Evolutionary conservation across 345 rosid species (phyloP).

Genomic region (Lagerstroemia speciosa): DNA sequence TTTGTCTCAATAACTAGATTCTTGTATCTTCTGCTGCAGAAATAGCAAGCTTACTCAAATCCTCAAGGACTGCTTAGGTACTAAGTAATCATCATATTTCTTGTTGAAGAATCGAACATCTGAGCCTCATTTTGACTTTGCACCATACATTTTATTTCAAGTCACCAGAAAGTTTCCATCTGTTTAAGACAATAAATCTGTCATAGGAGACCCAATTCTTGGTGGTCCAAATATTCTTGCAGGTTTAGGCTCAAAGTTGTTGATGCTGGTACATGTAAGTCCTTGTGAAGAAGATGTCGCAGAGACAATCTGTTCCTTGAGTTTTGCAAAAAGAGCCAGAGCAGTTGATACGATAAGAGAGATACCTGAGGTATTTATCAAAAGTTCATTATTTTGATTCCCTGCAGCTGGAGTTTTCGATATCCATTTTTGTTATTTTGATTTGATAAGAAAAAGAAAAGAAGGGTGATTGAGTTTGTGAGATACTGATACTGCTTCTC

Average conservation of each 20-base stretch:
- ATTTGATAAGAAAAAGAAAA: background rate
- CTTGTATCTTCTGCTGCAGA: slow-evolving; percentile 45
- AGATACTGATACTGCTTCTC: slow-evolving; percentile 3
- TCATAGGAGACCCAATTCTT: background rate
- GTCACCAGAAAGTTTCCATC: slow-evolving; percentile 1
- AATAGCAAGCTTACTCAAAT: slow-evolving; percentile 96
- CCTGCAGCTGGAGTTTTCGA: background rate
- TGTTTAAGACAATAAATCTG: background rate
- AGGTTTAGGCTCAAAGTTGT: slow-evolving; percentile 73
- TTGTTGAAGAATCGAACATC: background rate
- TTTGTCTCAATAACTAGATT: background rate
- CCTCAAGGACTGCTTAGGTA: slow-evolving; percentile 91
- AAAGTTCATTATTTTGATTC: background rate
- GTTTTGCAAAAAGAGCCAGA: slow-evolving; percentile 81
- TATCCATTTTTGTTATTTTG: slow-evolving; percentile 6
- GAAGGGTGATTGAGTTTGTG: background rate
- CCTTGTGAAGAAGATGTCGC: slow-evolving; percentile 65
- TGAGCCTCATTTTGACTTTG: background rate
- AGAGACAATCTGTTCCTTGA: slow-evolving; percentile 76
- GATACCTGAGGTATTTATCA: slow-evolving; percentile 36
- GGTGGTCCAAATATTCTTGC: background rate
- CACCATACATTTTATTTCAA: slow-evolving; percentile 5
- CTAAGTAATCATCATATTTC: background rate
- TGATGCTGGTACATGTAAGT: slow-evolving; percentile 88
- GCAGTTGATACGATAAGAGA: slow-evolving; percentile 56